A percentile compares a stretch with the other conserved stretches of the same genome.
Evolutionary conservation across 2,329 filamentous ascomycete genomes (phyloP).

Genomic region (Phaeosphaeriaceae sp.): DNA sequence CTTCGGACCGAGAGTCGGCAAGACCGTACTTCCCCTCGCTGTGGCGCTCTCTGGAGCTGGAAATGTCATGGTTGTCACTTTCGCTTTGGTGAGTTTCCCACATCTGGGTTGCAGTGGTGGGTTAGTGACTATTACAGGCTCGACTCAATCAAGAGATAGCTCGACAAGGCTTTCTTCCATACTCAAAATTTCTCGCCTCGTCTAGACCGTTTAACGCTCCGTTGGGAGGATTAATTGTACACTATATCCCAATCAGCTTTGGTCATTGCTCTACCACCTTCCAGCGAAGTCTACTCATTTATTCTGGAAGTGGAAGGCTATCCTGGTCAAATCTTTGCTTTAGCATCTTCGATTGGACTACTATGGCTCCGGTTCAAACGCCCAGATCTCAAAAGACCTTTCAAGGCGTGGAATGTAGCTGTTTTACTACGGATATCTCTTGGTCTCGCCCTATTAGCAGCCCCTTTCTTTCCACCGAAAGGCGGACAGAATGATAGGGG

Average conservation of each 20-base stretch:
- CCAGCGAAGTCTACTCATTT: conserved; percentile 72
- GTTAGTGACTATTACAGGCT: conserved; percentile 54
- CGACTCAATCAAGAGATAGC: conserved; percentile 76
- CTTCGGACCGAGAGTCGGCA: conserved; percentile 66
- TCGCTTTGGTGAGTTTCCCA: conserved; percentile 63
- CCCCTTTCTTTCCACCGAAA: conserved; percentile 68
- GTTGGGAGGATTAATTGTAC: conserved; percentile 70
- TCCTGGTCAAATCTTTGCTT: conserved; percentile 65
- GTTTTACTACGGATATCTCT: conserved; percentile 63
- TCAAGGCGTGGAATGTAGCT: conserved; percentile 68
- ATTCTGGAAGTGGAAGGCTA: conserved; percentile 76
- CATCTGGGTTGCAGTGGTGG: not conserved
- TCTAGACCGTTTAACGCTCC: conserved; percentile 72
- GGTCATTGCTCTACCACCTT: conserved; percentile 69
- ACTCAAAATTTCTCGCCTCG: conserved; percentile 64
- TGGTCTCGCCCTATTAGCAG: conserved; percentile 62
- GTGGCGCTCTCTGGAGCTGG: conserved; percentile 72
- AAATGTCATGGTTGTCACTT: conserved; percentile 76
- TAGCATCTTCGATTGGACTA: conserved; percentile 65
- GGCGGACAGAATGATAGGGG: conserved; percentile 22
- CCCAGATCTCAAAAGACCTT: conserved; percentile 67
- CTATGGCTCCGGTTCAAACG: conserved; percentile 65
- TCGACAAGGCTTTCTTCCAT: conserved; percentile 73
- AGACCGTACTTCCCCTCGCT: conserved; percentile 64
- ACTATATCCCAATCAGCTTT: conserved; percentile 72